Evolutionary conservation across 2,329 filamentous ascomycete species (phyloP), one percentile per base, ranked within the genome.

Genomic region (Hawksworthiomyces lignivorus): DNA sequence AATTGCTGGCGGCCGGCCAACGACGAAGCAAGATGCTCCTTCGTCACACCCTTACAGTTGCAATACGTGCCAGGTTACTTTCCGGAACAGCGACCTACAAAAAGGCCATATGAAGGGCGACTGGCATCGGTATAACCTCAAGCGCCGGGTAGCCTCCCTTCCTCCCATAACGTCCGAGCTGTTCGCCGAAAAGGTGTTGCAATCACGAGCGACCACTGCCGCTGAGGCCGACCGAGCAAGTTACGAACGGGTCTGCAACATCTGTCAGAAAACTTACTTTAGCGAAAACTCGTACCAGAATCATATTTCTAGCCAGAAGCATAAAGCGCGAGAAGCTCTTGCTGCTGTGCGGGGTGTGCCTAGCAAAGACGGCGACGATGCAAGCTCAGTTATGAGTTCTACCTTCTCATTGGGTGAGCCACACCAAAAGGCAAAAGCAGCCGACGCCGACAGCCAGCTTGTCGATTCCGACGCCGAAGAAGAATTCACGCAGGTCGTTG

Each of bases 61-160:
- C 79, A 98, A 97, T 65, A 92, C 89, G 45, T 98, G 92, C 60
- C 87, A 95, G 62, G 89, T 98, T 54, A 92, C 90, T 39, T 98
- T 97, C 67, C 83, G 90, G 52, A 88, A 87, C 59, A 88, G 86
- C 61, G 90, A 97, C 59, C 74, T 94, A 43, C 92, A 98, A 67
- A 82, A 92, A 61, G 82, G 79, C 28, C 92, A 98, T 61, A 98
- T 98, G 92, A 88, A 92, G 63, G 92, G 84, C 54, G 92, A 98
- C 68, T 98, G 92, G 92, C 90, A 98, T 84, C 82, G 92, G 51
- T 96, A 96, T 66, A 98, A 98, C 62, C 77, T 97, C 55, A 96
- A 97, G 69, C 86, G 92, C 53, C 82, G 89, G 55, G 85, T 97
- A 43, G 88, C 90, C 31, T 87, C 86, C 6, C 72, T 97, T 6